Base-by-base conservation (phyloP, 2,329 filamentous ascomycete genomes). In the Tolypocladium sp. region DNA sequence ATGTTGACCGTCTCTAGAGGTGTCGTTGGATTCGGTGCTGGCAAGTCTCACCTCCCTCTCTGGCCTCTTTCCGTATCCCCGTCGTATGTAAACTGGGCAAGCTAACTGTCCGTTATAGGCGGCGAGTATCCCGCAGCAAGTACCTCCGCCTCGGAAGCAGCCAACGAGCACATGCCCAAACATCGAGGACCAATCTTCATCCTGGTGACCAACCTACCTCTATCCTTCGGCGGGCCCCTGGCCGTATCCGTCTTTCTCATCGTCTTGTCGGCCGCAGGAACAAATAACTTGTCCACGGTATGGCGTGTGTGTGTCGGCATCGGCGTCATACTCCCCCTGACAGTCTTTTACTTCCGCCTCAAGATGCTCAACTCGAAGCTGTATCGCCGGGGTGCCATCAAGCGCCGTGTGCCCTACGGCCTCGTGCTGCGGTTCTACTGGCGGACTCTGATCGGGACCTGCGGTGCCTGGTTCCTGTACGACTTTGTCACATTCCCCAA, bases 311-410 rank as follows among this genome's bases (percentile, higher is more conserved):
- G 77, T 63, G 79, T 80, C 58, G 78, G 74, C 7, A 76, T 81
- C 51, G 78, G 77, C 27, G 75, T 76, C 42, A 63, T 79, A 49
- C 71, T 81, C 20, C 82, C 82, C 0, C 68, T 84, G 10, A 76
- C 77, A 2, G 74, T 84, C 49, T 81, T 84, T 59, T 82, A 82
- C 67, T 82, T 84, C 61, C 79, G 82, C 17, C 68, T 84, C 46
- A 79, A 74, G 62, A 79, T 79, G 74, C 69, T 80, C 55, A 83
- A 77, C 69, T 82, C 71, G 55, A 78, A 71, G 65, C 78, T 79
- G 13, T 81, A 79, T 62, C 76, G 76, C 33, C 77, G 77, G 2
- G 78, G 79, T 4, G 81, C 81, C 0, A 84, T 83, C 68, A 81
- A 83, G 64, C 70, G 66, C 25, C 68, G 69, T 9, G 77, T 84